Evolutionary conservation across 768 basidiomycete species (phyloP).

Genomic region (Coprinellus micaceus): DNA sequence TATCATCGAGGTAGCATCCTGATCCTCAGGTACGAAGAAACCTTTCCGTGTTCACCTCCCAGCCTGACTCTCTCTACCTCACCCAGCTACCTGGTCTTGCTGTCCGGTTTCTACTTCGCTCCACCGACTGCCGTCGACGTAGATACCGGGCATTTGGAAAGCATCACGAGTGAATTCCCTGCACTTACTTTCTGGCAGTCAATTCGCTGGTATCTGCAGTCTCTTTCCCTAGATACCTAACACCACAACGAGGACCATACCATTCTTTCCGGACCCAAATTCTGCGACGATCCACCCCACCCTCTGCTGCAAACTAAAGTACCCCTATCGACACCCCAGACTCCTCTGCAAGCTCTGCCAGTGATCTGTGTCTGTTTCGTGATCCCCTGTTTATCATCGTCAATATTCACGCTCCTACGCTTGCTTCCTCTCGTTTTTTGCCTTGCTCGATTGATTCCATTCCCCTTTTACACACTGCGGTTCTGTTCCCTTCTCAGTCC

Average conservation of each 20-base stretch:
- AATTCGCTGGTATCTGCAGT: constrained; percentile 34
- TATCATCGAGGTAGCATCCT: constrained; percentile 97
- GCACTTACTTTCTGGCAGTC: constrained; percentile 37
- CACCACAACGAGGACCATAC: constrained; percentile 8
- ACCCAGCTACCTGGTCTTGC: constrained; percentile 87
- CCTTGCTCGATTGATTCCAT: background rate
- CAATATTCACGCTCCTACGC: background rate
- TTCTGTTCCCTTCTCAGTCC: background rate
- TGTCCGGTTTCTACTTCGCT: constrained; percentile 90
- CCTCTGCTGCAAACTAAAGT: background rate
- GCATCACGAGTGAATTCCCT: constrained; percentile 29
- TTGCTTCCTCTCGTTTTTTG: background rate
- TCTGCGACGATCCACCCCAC: no score
- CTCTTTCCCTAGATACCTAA: constrained; percentile 17
- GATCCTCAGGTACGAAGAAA: constrained; percentile 70
- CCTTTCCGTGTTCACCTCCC: background rate
- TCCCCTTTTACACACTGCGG: background rate
- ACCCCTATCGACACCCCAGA: background rate
- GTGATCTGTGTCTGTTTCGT: background rate
- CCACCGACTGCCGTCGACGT: constrained; percentile 45
- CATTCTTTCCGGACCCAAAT: background rate
- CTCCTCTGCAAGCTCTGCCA: background rate
- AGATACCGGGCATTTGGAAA: constrained; percentile 30
- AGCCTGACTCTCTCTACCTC: no score
- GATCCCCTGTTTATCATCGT: background rate